Conservation (phyloP, 2,329 filamentous ascomycete genomes). For the Acephala macrosclerotiorum region DNA sequence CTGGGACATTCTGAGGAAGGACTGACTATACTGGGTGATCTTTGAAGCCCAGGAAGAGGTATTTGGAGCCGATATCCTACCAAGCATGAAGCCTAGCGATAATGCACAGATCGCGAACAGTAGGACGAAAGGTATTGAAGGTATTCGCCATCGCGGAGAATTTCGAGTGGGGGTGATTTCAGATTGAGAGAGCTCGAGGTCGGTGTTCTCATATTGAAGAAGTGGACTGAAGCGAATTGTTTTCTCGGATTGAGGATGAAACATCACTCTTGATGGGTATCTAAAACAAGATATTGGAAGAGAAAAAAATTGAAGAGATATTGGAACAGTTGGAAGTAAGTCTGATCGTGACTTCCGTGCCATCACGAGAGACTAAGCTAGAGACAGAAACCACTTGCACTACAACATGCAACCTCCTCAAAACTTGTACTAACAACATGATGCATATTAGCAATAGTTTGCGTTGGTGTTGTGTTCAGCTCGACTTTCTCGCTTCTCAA, state of each 20-base stretch:
- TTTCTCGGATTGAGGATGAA: slow-evolving; percentile 1
- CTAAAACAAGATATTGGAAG: neutral
- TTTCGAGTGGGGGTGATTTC: neutral
- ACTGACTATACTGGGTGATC: slow-evolving; percentile 9
- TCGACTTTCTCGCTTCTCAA: neutral
- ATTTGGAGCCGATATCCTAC: neutral
- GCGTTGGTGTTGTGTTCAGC: neutral
- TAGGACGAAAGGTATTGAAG: too few relatives aligned
- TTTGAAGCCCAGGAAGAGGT: neutral
- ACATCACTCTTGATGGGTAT: neutral
- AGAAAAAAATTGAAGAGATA: too few relatives aligned
- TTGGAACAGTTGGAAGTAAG: too few relatives aligned
- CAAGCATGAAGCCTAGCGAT: neutral
- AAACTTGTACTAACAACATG: neutral
- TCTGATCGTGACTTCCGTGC: too few relatives aligned
- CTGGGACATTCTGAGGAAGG: too few relatives aligned
- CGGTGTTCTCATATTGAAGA: neutral
- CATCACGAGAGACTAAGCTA: neutral
- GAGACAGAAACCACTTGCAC: too few relatives aligned
- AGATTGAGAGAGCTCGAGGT: neutral
- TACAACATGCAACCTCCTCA: neutral
- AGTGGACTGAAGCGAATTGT: slow-evolving; percentile 1
- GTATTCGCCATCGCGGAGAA: neutral
- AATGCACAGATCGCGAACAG: neutral
- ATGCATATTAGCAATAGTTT: neutral